These are phyloP conservation scores for Trametes gibbosa DNA, from an alignment of 768 basidiomycete genomes.

Conservation along the genomic window DNA sequence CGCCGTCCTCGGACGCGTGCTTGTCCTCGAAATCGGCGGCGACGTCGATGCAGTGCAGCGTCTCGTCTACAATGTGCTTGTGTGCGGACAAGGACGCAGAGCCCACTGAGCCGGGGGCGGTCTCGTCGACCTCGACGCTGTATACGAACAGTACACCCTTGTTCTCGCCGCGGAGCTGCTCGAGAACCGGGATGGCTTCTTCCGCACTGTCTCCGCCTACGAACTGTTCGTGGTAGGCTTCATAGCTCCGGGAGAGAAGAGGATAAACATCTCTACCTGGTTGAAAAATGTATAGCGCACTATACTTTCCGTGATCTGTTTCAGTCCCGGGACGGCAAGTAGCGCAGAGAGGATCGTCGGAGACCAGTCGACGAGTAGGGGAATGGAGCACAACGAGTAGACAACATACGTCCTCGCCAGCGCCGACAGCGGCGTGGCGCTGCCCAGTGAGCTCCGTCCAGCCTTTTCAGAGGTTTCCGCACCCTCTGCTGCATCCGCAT, in stretches of 20 bases:
- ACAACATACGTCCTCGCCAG: slow-evolving; percentile 77
- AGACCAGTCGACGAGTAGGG: slow-evolving; percentile 71
- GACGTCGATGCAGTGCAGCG: slow-evolving; percentile 70
- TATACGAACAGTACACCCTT: slow-evolving; percentile 83
- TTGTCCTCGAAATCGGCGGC: slow-evolving; percentile 78
- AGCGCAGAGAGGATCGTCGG: slow-evolving; percentile 59
- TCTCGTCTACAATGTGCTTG: slow-evolving; percentile 71
- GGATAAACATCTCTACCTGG: slow-evolving; percentile 48
- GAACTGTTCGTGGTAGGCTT: slow-evolving; percentile 59
- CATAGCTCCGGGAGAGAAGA: neutral
- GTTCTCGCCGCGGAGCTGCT: slow-evolving; percentile 60
- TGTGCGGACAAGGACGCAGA: slow-evolving; percentile 39
- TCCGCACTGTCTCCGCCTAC: slow-evolving; percentile 85
- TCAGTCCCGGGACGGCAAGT: slow-evolving; percentile 59
- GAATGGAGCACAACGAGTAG: slow-evolving; percentile 77
- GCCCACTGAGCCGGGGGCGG: slow-evolving; percentile 37
- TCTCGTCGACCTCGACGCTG: slow-evolving; percentile 80
- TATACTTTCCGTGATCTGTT: slow-evolving; percentile 59
- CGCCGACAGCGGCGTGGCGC: slow-evolving; percentile 22
- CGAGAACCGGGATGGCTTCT: slow-evolving; percentile 63
- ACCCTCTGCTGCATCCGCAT: slow-evolving; percentile 25
- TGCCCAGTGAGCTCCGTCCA: slow-evolving; percentile 4
- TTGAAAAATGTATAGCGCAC: slow-evolving; percentile 83
- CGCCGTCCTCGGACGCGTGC: slow-evolving; percentile 23
- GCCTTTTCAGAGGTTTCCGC: neutral